phyloP scores from a whole-genome alignment of 1,284 basidiomycete genomes.

The Microbotryum saponariae region DNA sequence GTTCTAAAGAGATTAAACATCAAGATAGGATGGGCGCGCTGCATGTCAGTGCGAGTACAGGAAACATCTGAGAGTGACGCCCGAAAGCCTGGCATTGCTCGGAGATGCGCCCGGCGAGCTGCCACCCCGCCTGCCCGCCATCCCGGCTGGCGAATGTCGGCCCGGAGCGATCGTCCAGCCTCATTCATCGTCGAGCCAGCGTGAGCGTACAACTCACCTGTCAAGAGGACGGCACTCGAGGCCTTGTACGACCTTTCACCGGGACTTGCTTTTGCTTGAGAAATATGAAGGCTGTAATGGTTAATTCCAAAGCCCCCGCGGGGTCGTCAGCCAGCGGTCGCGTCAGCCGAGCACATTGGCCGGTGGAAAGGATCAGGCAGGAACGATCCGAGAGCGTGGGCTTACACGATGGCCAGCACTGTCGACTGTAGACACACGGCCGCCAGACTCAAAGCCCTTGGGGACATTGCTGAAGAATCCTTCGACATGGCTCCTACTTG shows the following conservation, averaged over 20 bases:
- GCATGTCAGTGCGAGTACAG: too few species aligned
- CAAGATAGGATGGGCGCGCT: too few species aligned
- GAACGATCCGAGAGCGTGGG: background rate
- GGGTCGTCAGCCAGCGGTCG: background rate
- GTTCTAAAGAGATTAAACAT: conserved; percentile 18
- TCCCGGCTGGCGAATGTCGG: too few species aligned
- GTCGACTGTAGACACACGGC: conserved; percentile 35
- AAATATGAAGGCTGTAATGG: conserved; percentile 22
- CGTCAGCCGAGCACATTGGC: too few species aligned
- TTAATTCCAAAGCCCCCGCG: background rate
- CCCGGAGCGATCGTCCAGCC: background rate
- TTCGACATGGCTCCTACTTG: too few species aligned
- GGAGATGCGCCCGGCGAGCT: background rate
- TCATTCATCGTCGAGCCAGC: background rate
- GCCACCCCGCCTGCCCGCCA: too few species aligned
- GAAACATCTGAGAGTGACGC: too few species aligned
- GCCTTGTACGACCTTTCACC: conserved; percentile 31
- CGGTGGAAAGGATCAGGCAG: too few species aligned
- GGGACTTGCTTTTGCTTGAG: conserved; percentile 17
- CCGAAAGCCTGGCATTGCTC: too few species aligned
- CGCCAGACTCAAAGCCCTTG: conserved; percentile 7
- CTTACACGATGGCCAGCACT: conserved; percentile 32
- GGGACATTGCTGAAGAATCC: too few species aligned
- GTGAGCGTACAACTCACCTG: conserved; percentile 11
- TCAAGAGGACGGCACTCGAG: conserved; percentile 35